phyloP scores from a whole-genome alignment of 2,329 filamentous ascomycete species.

The Cladosporium cucumerinum region DNA sequence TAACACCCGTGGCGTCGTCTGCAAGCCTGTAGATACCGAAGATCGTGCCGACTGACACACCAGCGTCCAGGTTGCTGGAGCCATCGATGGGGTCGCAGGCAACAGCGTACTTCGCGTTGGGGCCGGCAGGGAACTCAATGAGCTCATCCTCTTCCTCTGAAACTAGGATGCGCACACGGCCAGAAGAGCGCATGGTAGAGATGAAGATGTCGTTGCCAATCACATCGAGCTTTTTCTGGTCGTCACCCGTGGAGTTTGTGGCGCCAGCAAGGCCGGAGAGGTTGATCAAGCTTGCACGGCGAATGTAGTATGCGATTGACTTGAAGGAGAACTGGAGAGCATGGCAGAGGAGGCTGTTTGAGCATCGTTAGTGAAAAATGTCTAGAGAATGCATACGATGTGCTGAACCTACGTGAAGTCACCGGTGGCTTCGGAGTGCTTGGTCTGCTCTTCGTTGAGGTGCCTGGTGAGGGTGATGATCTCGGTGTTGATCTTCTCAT shows the following conservation, averaged over 20 bases:
- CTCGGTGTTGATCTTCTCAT: constrained; percentile 87
- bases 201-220: constrained; percentile 99
- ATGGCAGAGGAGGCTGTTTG: constrained; percentile 80
- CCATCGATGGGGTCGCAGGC: constrained; percentile 98
- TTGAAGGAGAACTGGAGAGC: constrained; percentile 99
- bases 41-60: constrained; percentile 96
- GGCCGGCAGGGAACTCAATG: constrained; percentile 77
- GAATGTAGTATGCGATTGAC: constrained; percentile 99
- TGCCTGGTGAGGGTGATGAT: constrained; percentile 94
- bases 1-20: constrained; percentile 68
- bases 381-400: background rate
- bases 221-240: constrained; percentile 99
- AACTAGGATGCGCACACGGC: constrained; percentile 86
- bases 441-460: constrained; percentile 91
- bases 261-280: constrained; percentile 92
- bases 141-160: constrained; percentile 95
- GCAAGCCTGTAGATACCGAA: constrained; percentile 90
- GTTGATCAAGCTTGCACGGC: constrained; percentile 82
- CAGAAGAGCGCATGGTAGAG: constrained; percentile 87
- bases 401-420: constrained; percentile 80
- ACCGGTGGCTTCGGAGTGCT: constrained; percentile 91
- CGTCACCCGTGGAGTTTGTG: constrained; percentile 91
- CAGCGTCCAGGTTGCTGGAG: constrained; percentile 94
- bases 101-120: constrained; percentile 80
- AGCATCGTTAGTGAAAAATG: constrained; percentile 21